Evolutionary conservation across 2,329 filamentous ascomycete species (phyloP).

Genomic region (Leptographium lundbergii): DNA sequence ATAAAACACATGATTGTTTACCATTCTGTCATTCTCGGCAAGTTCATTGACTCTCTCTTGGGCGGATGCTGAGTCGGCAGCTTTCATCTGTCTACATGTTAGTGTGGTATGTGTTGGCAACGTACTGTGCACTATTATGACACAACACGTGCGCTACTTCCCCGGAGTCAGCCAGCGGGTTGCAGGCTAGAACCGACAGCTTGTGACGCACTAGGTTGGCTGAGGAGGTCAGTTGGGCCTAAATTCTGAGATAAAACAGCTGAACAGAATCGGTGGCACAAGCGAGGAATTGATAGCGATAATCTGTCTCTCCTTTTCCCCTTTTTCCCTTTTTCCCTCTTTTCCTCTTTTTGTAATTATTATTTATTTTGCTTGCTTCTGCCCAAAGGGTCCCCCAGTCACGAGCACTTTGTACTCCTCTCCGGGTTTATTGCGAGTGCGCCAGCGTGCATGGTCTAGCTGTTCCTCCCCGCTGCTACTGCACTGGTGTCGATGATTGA

Average conservation of each 20-base stretch:
- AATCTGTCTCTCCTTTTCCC: background rate
- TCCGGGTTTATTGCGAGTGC: background rate
- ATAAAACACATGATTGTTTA: too few species aligned
- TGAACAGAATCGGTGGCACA: too few species aligned
- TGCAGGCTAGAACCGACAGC: too few species aligned
- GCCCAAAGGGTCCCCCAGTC: background rate
- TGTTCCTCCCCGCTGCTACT: background rate
- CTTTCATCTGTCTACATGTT: background rate
- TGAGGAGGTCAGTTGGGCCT: too few species aligned
- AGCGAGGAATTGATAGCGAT: background rate
- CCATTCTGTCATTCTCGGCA: too few species aligned
- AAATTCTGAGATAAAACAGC: too few species aligned
- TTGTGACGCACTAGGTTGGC: too few species aligned
- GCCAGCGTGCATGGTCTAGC: background rate
- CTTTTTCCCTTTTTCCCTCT: background rate
- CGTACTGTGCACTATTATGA: background rate
- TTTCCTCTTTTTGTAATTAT: background rate
- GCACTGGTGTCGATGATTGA: slow-evolving; percentile 4
- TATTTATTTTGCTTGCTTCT: background rate
- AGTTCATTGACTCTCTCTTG: too few species aligned
- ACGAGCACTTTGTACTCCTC: background rate
- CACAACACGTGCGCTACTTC: background rate
- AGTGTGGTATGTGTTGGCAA: background rate
- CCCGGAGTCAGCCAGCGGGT: too few species aligned
- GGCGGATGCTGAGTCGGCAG: too few species aligned